These are phyloP conservation scores for Aspergillus carbonarius DNA, from an alignment of 2,329 filamentous ascomycete genomes.

Conservation along the genomic window DNA sequence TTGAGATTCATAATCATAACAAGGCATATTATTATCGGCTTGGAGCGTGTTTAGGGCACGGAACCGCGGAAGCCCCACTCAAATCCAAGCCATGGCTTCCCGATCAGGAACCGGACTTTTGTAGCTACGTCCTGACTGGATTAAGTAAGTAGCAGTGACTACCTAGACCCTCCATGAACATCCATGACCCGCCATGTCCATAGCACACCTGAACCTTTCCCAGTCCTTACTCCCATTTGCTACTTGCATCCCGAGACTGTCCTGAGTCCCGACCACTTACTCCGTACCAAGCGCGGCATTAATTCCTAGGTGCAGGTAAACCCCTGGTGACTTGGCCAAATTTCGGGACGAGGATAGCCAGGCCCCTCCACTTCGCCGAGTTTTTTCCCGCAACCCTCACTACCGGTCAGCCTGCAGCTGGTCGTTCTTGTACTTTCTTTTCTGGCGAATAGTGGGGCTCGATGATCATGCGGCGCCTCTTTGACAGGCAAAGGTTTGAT, in stretches of 20 bases:
- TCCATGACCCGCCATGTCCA: not conserved
- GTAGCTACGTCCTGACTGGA: not conserved
- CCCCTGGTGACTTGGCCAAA: not conserved
- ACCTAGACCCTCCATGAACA: too few relatives aligned
- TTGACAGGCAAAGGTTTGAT: not conserved
- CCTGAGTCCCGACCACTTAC: not conserved
- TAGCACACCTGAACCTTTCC: not conserved
- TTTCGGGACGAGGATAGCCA: not conserved
- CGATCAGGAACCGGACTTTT: constrained; percentile 9
- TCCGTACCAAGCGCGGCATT: not conserved
- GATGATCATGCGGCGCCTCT: not conserved
- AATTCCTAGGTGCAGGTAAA: not conserved
- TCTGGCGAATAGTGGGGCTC: not conserved
- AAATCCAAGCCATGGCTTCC: not conserved
- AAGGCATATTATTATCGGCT: not conserved
- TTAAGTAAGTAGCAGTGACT: not conserved
- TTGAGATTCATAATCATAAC: not conserved
- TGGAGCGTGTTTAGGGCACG: not conserved
- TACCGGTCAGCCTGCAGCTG: not conserved
- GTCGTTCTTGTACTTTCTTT: not conserved
- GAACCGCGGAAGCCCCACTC: not conserved
- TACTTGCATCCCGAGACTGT: not conserved
- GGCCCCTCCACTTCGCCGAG: not conserved
- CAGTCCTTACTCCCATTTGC: not conserved
- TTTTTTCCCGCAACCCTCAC: not conserved